A percentile compares a stretch with the other conserved stretches of the same genome.
These are phyloP conservation scores for Striga asiatica DNA, from an alignment of 257 asterid genomes.

Conservation along the genomic window DNA sequence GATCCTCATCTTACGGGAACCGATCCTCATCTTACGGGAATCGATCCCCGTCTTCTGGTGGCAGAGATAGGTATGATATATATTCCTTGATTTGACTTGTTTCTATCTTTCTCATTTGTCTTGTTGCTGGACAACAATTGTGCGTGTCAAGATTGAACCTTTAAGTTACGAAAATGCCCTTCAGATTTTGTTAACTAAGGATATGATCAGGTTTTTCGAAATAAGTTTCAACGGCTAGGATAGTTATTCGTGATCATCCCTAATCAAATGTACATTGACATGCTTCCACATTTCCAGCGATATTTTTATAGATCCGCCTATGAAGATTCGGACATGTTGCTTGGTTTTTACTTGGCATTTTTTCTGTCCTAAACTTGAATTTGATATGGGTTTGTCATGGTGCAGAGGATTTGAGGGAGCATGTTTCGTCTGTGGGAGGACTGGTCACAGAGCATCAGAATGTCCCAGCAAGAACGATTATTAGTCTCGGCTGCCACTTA, in stretches of 20 bases:
- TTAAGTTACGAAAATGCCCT: background rate
- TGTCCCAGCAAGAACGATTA: conserved; percentile 57
- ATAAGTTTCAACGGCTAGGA: too few relatives aligned
- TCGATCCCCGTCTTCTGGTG: too few relatives aligned
- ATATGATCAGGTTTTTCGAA: too few relatives aligned
- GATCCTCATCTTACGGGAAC: conserved; percentile 23
- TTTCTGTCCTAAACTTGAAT: too few relatives aligned
- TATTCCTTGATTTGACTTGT: background rate
- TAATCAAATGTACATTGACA: too few relatives aligned
- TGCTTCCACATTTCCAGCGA: too few relatives aligned
- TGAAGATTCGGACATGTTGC: too few relatives aligned
- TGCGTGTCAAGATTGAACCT: background rate
- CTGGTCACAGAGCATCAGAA: conserved; percentile 74
- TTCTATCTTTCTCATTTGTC: too few relatives aligned
- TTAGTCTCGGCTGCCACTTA: too few relatives aligned
- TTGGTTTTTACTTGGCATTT: too few relatives aligned
- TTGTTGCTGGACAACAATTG: background rate
- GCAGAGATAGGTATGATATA: conserved; percentile 33
- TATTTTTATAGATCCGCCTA: too few relatives aligned
- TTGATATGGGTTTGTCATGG: background rate
- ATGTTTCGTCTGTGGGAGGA: conserved; percentile 64
- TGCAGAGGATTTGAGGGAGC: conserved; percentile 62
- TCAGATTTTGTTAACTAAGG: background rate
- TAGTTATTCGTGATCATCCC: too few relatives aligned
- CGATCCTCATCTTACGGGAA: conserved; percentile 17